These are phyloP conservation scores for Trichoderma simmonsii DNA, from an alignment of 2,329 filamentous ascomycete species.

Conservation along the genomic window DNA sequence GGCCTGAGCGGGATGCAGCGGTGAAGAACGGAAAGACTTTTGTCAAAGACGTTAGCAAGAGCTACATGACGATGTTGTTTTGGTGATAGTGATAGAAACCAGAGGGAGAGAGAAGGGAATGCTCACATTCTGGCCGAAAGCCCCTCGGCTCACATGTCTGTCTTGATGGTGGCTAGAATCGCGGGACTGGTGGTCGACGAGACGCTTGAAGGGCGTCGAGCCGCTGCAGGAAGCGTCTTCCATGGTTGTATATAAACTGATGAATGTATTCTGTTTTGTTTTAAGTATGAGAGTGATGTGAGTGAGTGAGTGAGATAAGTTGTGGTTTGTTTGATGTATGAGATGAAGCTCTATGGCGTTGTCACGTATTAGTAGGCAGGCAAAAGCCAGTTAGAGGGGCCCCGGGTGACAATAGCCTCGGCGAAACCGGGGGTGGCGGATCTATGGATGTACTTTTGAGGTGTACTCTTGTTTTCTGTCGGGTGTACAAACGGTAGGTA, in stretches of 20 bases:
- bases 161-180: conserved; percentile 43
- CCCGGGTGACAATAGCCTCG: conserved; percentile 15
- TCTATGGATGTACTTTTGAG: not conserved
- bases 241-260: conserved; percentile 28
- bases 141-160: conserved; percentile 33
- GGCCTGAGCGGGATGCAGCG: conserved; percentile 27
- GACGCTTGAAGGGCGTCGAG: conserved; percentile 42
- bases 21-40: conserved; percentile 36
- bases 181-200: conserved; percentile 41
- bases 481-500: no score
- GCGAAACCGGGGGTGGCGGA: conserved; percentile 19
- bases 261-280: not conserved
- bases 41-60: conserved; percentile 16
- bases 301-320: not conserved
- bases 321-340: not conserved
- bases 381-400: not conserved
- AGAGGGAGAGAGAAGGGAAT: not conserved
- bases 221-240: conserved; percentile 43
- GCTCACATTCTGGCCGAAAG: conserved; percentile 32
- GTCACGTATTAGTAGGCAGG: not conserved
- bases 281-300: no score
- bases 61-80: not conserved
- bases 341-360: not conserved
- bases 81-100: not conserved
- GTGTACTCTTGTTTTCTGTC: not conserved